Percentiles rank a stretch among this genome's conserved stretches.
These are phyloP conservation scores for Hypseocharis bilobata DNA, from an alignment of 441 rosid species.

Conservation along the genomic window DNA sequence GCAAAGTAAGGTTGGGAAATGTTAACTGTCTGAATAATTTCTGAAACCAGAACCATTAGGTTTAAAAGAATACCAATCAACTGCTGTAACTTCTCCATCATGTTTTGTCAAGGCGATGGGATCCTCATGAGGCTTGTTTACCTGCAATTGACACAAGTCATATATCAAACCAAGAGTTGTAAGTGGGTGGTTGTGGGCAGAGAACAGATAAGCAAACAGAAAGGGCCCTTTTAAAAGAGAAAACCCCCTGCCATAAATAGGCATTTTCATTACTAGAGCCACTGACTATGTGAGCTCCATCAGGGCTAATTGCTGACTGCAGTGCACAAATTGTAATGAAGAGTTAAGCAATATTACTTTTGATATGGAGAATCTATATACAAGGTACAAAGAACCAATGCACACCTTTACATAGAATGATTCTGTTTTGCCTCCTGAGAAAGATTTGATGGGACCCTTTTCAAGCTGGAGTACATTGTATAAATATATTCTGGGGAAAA, in stretches of 20 bases:
- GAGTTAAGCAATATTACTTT: slow-evolving; percentile 2
- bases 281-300: slow-evolving; percentile 59
- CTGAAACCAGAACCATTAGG: slow-evolving; percentile 1
- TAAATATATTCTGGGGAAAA: slow-evolving; percentile 55
- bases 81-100: slow-evolving; percentile 76
- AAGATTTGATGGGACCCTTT: slow-evolving; percentile 58
- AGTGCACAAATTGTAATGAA: slow-evolving; percentile 16
- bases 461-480: slow-evolving; percentile 68
- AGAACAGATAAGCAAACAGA: neutral
- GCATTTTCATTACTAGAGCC: slow-evolving; percentile 84
- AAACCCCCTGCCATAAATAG: slow-evolving; percentile 72
- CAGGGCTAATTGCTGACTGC: slow-evolving; percentile 81
- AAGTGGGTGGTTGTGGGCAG: neutral
- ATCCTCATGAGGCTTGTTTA: slow-evolving; percentile 51
- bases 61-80: slow-evolving; percentile 54
- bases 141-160: slow-evolving; percentile 36
- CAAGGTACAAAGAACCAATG: slow-evolving; percentile 3
- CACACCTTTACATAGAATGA: slow-evolving; percentile 82
- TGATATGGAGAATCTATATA: neutral
- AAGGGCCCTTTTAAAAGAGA: neutral
- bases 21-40: neutral
- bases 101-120: slow-evolving; percentile 57
- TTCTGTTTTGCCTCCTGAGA: slow-evolving; percentile 62
- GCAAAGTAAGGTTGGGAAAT: slow-evolving; percentile 12
- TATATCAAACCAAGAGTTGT: neutral